Base-by-base conservation (phyloP, 2,329 filamentous ascomycete species). In the Monosporascus ibericus region DNA sequence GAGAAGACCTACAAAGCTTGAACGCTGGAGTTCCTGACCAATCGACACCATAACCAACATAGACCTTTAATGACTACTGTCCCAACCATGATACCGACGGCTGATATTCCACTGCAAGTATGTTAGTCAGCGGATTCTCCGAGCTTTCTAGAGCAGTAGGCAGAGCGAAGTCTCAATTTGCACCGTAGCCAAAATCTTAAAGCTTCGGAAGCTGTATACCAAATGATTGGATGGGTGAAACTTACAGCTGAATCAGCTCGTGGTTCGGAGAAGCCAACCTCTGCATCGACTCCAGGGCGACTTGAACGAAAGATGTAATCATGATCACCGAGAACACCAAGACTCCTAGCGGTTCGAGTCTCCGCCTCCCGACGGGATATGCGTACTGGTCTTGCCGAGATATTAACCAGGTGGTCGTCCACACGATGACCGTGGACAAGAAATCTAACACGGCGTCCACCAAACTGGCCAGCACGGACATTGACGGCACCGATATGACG, bases 31-130 rank as follows among this genome's bases (percentile, higher is more conserved):
- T 95, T 95, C 60, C 84, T 89, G 58, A 95, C 88, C 36, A 94
- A 69, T 6, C 90, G 87, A 67, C 89, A 95, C 88, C 88, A 95
- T 39, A 95, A 65, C 88, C 89, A 96, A 70, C 88, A 92, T 9
- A 82, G 72, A 20, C 87, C 83, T 68, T 95, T 95, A 69, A 95
- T 85, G 44, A 92, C 69, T 39, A 95, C 87, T 0, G 91, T 95
- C 39, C 80, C 75, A 5, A 85, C 72, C 90, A 96, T 95, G 67
- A 95, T 92, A 48, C 75, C 72, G 52, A 95, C 84, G 5, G 90
- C 87, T 0, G 89, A 81, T 17, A 85, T 63, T 1, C 86, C 82
- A 17, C 71, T 74, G 22, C 17, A 46, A 18, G 18, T 18, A 11
- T 36, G 20, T 50, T 27, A 27, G 11, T 56, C 55, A 59, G 56